Evolutionary conservation across 495 filamentous ascomycete genomes (phyloP).

Genomic region (Letharia columbiana): DNA sequence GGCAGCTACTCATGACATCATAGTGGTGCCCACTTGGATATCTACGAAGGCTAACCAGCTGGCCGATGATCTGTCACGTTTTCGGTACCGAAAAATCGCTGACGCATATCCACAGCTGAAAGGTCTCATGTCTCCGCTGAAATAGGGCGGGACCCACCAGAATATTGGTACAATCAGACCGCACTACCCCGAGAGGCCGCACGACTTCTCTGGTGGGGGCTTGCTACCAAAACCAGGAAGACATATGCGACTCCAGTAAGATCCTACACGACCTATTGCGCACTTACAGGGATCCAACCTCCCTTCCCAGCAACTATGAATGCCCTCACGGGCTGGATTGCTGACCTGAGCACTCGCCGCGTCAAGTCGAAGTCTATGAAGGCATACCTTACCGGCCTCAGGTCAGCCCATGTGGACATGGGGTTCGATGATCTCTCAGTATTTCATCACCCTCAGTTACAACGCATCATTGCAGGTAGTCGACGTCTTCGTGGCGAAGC

Average conservation of each 20-base stretch:
- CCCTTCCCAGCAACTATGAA: not conserved
- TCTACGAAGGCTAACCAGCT: not conserved
- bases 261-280: not conserved
- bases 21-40: not conserved
- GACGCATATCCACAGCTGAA: not conserved
- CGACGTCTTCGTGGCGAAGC: not conserved
- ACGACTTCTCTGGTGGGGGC: not conserved
- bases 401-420: not conserved
- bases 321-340: not conserved
- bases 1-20: not conserved
- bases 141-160: not conserved
- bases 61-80: not conserved
- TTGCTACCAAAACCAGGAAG: not conserved
- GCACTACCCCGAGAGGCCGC: not conserved
- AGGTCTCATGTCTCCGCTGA: not conserved
- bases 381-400: not conserved
- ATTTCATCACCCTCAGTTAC: not conserved
- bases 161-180: not conserved
- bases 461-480: not conserved
- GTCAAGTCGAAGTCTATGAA: not conserved
- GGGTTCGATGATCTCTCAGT: not conserved
- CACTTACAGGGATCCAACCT: not conserved
- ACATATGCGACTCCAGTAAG: not conserved
- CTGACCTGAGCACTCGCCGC: not conserved
- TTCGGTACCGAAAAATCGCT: not conserved